Conservation (phyloP, 2,329 filamentous ascomycete genomes). For the Colletotrichum gigasporum region DNA sequence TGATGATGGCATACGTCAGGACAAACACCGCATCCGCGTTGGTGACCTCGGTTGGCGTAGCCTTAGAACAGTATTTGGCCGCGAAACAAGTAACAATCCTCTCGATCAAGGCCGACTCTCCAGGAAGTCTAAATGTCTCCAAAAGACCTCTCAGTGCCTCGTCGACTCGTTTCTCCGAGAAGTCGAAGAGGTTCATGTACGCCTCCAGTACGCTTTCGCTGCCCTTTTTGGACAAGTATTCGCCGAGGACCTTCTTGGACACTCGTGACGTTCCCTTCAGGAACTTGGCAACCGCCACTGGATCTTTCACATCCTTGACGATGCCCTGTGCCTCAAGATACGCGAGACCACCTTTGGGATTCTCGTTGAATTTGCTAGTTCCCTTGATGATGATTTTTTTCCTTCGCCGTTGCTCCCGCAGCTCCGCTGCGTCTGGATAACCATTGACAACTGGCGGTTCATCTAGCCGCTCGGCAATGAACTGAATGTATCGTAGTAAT, state of each 20-base stretch:
- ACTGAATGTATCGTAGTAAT: constrained; percentile 89
- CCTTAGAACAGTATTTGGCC: constrained; percentile 81
- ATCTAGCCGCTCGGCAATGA: constrained; percentile 86
- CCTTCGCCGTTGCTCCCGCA: constrained; percentile 78
- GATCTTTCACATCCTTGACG: constrained; percentile 78
- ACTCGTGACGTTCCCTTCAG: constrained; percentile 87
- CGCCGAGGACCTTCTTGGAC: constrained; percentile 90
- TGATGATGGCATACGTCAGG: constrained; percentile 94
- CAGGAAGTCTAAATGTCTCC: constrained; percentile 91
- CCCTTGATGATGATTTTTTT: constrained; percentile 93
- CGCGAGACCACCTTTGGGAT: constrained; percentile 86
- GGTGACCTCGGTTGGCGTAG: constrained; percentile 77
- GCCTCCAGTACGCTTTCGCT: constrained; percentile 87
- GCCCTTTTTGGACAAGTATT: constrained; percentile 90
- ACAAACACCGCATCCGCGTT: constrained; percentile 91
- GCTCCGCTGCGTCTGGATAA: constrained; percentile 69
- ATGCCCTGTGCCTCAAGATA: constrained; percentile 88
- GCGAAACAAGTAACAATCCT: constrained; percentile 89
- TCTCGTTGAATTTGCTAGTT: constrained; percentile 93
- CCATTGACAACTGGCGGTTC: constrained; percentile 71
- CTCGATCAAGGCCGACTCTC: constrained; percentile 92
- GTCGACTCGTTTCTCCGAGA: constrained; percentile 85
- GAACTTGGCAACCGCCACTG: constrained; percentile 84
- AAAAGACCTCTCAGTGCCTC: constrained; percentile 89
- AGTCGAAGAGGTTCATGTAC: constrained; percentile 90